Percentiles rank a stretch among this genome's conserved stretches.
phyloP scores from a whole-genome alignment of 768 basidiomycete species.

The Lepiota venenata region DNA sequence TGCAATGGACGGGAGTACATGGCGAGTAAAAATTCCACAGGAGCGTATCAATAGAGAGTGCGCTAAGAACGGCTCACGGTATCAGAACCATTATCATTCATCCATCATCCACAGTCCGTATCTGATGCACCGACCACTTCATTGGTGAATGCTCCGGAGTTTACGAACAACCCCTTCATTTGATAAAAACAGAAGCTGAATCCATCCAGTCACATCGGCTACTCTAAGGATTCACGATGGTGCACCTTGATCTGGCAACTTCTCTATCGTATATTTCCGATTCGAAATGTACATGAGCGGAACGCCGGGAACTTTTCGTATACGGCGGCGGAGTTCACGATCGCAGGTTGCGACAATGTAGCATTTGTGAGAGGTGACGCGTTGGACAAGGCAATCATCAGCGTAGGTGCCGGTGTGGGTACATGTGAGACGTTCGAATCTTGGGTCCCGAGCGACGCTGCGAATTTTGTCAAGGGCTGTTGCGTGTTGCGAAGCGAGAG shows the following conservation, averaged over 20 bases:
- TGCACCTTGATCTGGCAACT: constrained; percentile 91
- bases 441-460: constrained; percentile 94
- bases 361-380: constrained; percentile 92
- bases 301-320: constrained; percentile 90
- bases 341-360: constrained; percentile 99
- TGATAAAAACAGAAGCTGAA: background rate
- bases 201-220: background rate
- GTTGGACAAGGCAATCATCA: constrained; percentile 96
- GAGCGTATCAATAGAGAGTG: no score
- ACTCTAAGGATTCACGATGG: constrained; percentile 39
- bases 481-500: background rate
- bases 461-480: constrained; percentile 12
- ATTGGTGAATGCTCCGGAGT: no score
- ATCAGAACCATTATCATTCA: no score
- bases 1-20: no score
- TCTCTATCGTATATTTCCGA: constrained; percentile 89
- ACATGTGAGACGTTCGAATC: constrained; percentile 92
- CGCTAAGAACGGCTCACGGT: no score
- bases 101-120: no score
- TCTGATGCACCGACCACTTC: no score
- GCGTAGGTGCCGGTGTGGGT: constrained; percentile 97
- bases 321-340: constrained; percentile 85
- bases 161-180: no score
- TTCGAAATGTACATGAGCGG: constrained; percentile 97
- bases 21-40: no score